Base-by-base conservation (phyloP, 2,329 filamentous ascomycete genomes). In the Xylaria sp. region DNA sequence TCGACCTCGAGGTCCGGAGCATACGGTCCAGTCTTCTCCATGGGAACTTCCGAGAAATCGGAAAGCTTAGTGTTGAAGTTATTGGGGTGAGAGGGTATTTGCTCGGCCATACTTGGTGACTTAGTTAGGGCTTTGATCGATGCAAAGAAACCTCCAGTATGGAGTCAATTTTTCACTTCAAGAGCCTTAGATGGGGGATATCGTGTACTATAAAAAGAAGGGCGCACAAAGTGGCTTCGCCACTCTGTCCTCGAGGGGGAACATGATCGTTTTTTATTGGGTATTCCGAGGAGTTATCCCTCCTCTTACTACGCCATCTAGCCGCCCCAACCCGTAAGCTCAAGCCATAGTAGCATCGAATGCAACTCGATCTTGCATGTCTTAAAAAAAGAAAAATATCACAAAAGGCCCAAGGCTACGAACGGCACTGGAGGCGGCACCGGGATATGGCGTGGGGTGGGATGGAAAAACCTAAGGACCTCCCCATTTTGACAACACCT, bases 1-100 rank as follows among this genome's bases (percentile, higher is more conserved):
- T 85, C 81, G 2, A 85, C 61, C 11, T 68, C 65, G 17, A 69
- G 50, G 32, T 63, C 56, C 4, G 32, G 8, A 12, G 64, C 64
- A 50, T 70, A 70, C n/a, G 64, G 68, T 12, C 68, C 68, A 9
- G 68, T 65, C 34, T 70, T 60, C 34, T 68, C 68, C 51, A 47
- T 62, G 17, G 62, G 64, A 6, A 27, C 36, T 32, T 63, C 56
- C 36, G 68, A 67, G 53, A 67, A 70, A 32, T 70, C 68, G 8
- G 60, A 59, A 42, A 70, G 68, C 47, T 60, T 51, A 19, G 68
- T 68, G 19, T 70, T 70, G 57, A 70, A 68, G 47, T 67, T 70
- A 27, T 59, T 65, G 19, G 36, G 2, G 54, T 50, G 61, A 19
- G 45, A 24, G 21, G 60, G 61, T 14, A 58, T 61, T 57, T 50